Evolutionary conservation across 495 filamentous ascomycete genomes (phyloP), one percentile per base, ranked within the genome.

Genomic region (Penicillium coprophilum): DNA sequence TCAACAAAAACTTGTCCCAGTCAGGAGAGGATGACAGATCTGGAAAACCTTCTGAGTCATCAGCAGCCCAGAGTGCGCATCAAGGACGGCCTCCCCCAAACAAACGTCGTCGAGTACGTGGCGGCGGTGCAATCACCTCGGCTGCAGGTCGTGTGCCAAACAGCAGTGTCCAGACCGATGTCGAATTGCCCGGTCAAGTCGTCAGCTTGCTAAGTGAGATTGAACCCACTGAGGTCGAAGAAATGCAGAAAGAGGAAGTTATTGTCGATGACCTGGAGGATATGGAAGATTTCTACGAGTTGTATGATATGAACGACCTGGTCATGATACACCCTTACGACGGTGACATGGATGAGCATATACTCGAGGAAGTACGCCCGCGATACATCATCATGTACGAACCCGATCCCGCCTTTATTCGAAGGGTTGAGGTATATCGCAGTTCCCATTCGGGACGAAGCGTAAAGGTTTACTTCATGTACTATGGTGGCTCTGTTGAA

Each of bases 341-440:
- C 65, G 94, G 92, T 10, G 94, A 98, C 67, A 89, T 92, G 80
- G 95, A 97, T 73, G 95, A 97, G 63, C 90, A 96, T 70, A 78
- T 97, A 20, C 81, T 98, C 2, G 95, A 97, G 67, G 94, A 98
- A 73, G 77, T 92, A 54, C 91, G 88, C 52, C 94, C 94, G 1
- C 85, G 89, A 38, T 97, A 96, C 71, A 91, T 98, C 44, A 89
- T 98, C 66, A 97, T 98, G 94, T 98, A 97, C 70, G 93, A 97
- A 67, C 92, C 95, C 17, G 92, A 97, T 62, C 82, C 92, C n/a
- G 84, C 92, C 5, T 98, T 98, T 70, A 96, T 97, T 61, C 85
- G 95, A 34, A 79, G 95, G 24, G 87, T 98, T 9, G 94, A 98
- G 64, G 92, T 97, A 6, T 98, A 97, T 71, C 87, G 95, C 36